Conservation (phyloP, 805 yeast genomes). For the Myxozyma neotropica region DNA sequence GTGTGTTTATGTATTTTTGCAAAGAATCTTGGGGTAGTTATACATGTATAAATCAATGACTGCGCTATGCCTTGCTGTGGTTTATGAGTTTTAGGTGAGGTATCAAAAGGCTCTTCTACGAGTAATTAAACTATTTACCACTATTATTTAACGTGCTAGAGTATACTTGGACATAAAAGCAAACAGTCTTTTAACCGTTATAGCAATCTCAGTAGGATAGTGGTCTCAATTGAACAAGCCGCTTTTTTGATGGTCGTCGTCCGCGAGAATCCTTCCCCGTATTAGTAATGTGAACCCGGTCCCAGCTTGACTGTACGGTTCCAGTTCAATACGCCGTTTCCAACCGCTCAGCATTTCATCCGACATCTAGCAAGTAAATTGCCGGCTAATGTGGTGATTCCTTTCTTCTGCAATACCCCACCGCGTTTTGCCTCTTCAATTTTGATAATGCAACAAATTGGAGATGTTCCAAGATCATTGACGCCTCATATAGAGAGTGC, state of each 20-base stretch:
- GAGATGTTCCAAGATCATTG: slow-evolving; percentile 6
- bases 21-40: slow-evolving; percentile 11
- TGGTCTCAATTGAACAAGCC: background rate
- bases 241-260: background rate
- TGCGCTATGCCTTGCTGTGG: slow-evolving; percentile 10
- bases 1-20: slow-evolving; percentile 9
- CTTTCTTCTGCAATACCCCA: too few relatives aligned
- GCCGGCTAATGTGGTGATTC: background rate
- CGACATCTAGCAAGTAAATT: background rate
- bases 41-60: slow-evolving; percentile 12
- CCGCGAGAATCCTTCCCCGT: too few relatives aligned
- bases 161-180: too few relatives aligned
- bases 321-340: background rate
- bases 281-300: background rate
- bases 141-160: background rate
- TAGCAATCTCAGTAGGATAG: too few relatives aligned
- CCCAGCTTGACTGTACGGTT: background rate
- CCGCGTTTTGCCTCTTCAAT: too few relatives aligned
- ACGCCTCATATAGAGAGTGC: slow-evolving; percentile 17
- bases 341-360: background rate
- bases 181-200: too few relatives aligned
- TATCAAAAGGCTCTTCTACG: background rate
- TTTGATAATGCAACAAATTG: background rate
- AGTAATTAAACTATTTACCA: background rate
- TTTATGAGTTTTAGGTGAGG: background rate